phyloP scores from a whole-genome alignment of 1,139 yeast species.

The Eremothecium gossypii region DNA sequence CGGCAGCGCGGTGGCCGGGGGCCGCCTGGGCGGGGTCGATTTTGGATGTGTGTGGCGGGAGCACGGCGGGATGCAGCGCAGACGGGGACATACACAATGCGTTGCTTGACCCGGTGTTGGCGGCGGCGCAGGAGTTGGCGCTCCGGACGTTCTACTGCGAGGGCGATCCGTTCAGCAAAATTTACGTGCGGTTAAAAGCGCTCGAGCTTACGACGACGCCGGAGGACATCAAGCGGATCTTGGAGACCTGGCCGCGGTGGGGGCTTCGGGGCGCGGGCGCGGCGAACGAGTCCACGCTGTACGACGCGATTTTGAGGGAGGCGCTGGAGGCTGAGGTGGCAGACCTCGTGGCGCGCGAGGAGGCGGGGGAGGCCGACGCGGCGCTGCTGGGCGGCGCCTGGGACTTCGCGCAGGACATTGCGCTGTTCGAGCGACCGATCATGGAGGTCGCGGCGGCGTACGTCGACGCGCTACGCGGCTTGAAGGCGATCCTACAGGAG shows the following conservation, averaged over 20 bases:
- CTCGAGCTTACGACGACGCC: constrained; percentile 3
- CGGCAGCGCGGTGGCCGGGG: too few species aligned
- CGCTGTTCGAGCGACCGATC: background rate
- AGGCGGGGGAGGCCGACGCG: background rate
- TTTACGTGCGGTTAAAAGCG: constrained; percentile 2
- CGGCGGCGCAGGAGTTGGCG: constrained; percentile 3
- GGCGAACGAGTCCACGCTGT: background rate
- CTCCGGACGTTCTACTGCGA: constrained; percentile 3
- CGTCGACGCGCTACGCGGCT: background rate
- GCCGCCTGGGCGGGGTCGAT: too few species aligned
- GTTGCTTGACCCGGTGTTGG: background rate
- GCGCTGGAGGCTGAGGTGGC: constrained; percentile 2
- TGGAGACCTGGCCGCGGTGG: background rate
- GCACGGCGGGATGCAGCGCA: too few species aligned
- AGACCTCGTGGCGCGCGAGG: background rate
- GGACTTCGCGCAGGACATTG: background rate
- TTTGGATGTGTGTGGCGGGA: too few species aligned
- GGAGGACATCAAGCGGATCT: constrained; percentile 1
- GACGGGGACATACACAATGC: background rate
- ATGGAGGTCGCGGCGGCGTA: constrained; percentile 1
- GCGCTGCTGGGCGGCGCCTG: background rate
- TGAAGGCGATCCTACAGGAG: background rate
- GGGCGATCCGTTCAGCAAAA: constrained; percentile 1
- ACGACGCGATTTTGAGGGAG: background rate
- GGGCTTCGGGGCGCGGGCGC: background rate